These are phyloP conservation scores for Kwoniella heveanensis DNA, from an alignment of 768 basidiomycete species.

Conservation along the genomic window DNA sequence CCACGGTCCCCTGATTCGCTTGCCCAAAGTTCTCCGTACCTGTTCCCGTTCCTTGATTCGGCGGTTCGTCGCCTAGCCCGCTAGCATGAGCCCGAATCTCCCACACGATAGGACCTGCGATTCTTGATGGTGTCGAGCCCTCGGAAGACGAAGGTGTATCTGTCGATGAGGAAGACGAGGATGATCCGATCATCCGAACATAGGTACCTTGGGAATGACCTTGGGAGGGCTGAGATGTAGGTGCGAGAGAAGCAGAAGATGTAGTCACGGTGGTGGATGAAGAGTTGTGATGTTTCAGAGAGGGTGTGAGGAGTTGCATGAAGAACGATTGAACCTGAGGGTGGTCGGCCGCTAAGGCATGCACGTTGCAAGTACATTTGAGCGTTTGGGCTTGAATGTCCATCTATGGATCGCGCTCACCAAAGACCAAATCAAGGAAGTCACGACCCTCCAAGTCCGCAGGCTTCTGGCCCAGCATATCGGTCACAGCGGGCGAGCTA, in stretches of 20 bases:
- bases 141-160: conserved; percentile 14
- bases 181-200: conserved; percentile 28
- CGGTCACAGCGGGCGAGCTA: conserved; percentile 44
- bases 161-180: background rate
- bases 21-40: conserved; percentile 15
- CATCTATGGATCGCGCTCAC: too few species aligned
- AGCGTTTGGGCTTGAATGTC: too few species aligned
- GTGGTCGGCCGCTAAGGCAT: conserved; percentile 36
- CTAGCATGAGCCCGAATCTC: conserved; percentile 45
- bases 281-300: conserved; percentile 19
- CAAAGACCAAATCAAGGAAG: conserved; percentile 50
- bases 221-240: conserved; percentile 13
- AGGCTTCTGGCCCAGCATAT: conserved; percentile 50
- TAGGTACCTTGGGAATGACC: conserved; percentile 34
- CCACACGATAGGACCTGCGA: conserved; percentile 37
- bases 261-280: conserved; percentile 25
- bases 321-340: conserved; percentile 35
- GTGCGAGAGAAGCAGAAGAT: conserved; percentile 1
- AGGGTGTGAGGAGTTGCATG: conserved; percentile 14
- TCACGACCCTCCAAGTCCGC: conserved; percentile 49
- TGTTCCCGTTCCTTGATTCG: background rate
- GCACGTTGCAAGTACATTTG: too few species aligned
- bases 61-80: conserved; percentile 29
- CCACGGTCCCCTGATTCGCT: conserved; percentile 18
- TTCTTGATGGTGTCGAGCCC: background rate